These are phyloP conservation scores for Scedosporium dehoogii DNA, from an alignment of 2,329 filamentous ascomycete genomes.

Conservation along the genomic window DNA sequence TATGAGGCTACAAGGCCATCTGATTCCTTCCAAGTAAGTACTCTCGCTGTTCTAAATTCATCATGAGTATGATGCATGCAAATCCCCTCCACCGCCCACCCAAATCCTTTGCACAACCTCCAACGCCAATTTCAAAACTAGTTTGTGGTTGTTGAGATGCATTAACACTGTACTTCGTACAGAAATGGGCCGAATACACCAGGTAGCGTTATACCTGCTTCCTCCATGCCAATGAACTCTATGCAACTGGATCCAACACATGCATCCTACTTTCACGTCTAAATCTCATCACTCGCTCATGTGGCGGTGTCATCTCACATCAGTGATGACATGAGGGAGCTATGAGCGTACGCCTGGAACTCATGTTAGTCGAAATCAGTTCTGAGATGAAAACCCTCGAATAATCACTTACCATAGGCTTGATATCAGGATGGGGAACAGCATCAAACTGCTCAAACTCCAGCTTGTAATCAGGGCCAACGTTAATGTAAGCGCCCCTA, in stretches of 20 bases:
- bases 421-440: slow-evolving; percentile 90
- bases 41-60: not conserved
- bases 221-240: not conserved
- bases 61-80: slow-evolving; percentile 4
- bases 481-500: slow-evolving; percentile 96
- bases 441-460: slow-evolving; percentile 91
- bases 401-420: slow-evolving; percentile 61
- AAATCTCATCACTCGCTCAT: not conserved
- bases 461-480: slow-evolving; percentile 84
- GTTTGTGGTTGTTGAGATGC: not conserved
- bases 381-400: not conserved
- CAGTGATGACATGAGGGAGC: slow-evolving; percentile 54
- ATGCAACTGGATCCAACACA: not conserved
- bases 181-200: not conserved
- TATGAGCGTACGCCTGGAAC: slow-evolving; percentile 68
- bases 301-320: slow-evolving; percentile 36
- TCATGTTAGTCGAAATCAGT: slow-evolving; percentile 6
- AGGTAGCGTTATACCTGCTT: not conserved
- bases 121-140: not conserved
- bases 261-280: not conserved
- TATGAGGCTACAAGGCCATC: too few species aligned
- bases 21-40: not conserved
- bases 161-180: slow-evolving; percentile 2
- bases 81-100: not conserved
- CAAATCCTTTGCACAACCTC: not conserved